Conservation (phyloP, 306 rosid genomes). For the Trifolium subterraneum region DNA sequence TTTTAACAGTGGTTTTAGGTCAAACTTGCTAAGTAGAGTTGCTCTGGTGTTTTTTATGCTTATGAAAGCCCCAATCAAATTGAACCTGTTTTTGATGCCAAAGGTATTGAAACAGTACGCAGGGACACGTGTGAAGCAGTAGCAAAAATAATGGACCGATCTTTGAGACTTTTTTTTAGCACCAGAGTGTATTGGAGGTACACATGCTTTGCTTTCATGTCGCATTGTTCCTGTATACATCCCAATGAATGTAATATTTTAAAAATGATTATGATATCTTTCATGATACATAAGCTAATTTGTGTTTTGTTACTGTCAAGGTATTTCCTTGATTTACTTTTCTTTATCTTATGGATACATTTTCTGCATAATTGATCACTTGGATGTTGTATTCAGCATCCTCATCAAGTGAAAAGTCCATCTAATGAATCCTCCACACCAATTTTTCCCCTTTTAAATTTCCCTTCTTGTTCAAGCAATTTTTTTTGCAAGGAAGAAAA, state of each 20-base stretch:
- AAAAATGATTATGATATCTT: constrained; percentile 21
- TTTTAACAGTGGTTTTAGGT: no score
- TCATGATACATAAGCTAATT: constrained; percentile 12
- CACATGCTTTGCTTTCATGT: constrained; percentile 37
- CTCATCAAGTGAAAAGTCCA: constrained; percentile 10
- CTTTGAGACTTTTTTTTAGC: constrained; percentile 84
- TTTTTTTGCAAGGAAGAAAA: constrained; percentile 11
- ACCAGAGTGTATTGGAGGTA: constrained; percentile 72
- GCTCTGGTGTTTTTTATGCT: no score
- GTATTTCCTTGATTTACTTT: constrained; percentile 2
- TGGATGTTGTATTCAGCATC: constrained; percentile 23
- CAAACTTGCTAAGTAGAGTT: constrained; percentile 11
- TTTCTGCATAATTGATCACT: constrained; percentile 16
- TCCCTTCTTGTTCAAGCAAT: constrained; percentile 25
- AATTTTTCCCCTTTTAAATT: neutral
- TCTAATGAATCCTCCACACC: neutral
- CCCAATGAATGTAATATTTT: constrained; percentile 14
- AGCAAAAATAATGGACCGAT: constrained; percentile 86
- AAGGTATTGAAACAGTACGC: constrained; percentile 96
- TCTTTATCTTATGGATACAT: neutral
- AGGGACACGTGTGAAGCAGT: constrained; percentile 95
- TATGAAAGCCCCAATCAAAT: constrained; percentile 77
- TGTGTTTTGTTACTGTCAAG: neutral
- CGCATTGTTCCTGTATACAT: constrained; percentile 23
- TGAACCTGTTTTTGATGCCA: constrained; percentile 89